phyloP scores from a whole-genome alignment of 805 yeast species.

The Metschnikowia lunata region DNA sequence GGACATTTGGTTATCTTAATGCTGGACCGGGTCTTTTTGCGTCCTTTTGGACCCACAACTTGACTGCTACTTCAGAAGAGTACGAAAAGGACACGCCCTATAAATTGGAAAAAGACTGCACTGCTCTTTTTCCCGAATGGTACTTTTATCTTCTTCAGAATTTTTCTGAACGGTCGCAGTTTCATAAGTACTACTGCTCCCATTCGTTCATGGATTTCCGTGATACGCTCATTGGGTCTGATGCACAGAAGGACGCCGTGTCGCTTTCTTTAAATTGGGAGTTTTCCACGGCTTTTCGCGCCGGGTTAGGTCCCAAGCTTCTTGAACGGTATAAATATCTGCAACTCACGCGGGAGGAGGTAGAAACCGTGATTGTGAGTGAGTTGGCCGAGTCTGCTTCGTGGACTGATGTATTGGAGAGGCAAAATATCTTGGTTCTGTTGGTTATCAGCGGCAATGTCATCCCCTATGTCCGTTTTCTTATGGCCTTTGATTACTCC shows the following conservation, averaged over 20 bases:
- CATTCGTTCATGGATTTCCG: background rate
- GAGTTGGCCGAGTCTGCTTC: background rate
- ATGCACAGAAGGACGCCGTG: background rate
- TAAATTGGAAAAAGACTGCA: background rate
- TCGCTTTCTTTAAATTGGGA: conserved; percentile 1
- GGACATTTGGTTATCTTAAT: background rate
- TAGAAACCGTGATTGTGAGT: background rate
- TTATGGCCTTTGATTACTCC: too few species aligned
- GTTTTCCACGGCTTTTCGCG: conserved; percentile 1
- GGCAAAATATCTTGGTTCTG: background rate
- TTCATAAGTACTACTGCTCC: conserved; percentile 2
- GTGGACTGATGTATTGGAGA: background rate
- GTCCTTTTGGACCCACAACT: background rate
- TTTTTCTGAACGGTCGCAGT: conserved; percentile 1
- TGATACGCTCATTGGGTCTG: background rate
- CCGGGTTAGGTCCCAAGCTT: background rate
- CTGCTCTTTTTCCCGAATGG: conserved; percentile 6
- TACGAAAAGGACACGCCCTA: conserved; percentile 1
- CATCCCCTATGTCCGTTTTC: too few species aligned
- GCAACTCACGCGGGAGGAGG: background rate
- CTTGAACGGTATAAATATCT: background rate
- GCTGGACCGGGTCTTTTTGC: background rate
- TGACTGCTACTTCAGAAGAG: background rate
- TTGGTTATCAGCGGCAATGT: background rate
- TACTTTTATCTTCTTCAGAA: conserved; percentile 3